A percentile compares a stretch with the other conserved stretches of the same genome.
These are phyloP conservation scores for Aspergillus brasiliensis DNA, from an alignment of 2,329 filamentous ascomycete genomes.

Conservation along the genomic window DNA sequence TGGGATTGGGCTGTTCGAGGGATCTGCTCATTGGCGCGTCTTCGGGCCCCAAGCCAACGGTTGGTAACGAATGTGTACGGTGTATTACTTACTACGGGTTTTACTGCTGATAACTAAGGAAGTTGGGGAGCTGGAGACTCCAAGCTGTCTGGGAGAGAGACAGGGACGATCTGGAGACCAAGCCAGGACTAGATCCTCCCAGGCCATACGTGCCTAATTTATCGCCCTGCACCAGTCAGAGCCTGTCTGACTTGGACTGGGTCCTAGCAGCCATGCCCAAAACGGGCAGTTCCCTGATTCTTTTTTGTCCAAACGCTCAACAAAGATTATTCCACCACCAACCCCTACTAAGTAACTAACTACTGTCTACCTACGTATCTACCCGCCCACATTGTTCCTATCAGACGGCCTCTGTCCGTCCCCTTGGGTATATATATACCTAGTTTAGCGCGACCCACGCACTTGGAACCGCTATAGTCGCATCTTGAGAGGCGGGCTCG, in stretches of 20 bases:
- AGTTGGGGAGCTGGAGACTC: conserved; percentile 3
- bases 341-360: background rate
- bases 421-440: conserved; percentile 17
- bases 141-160: background rate
- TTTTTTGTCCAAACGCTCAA: conserved; percentile 6
- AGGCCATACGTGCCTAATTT: conserved; percentile 5
- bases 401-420: conserved; percentile 10
- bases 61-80: background rate
- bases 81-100: no score
- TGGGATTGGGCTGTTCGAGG: conserved; percentile 21
- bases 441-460: conserved; percentile 25
- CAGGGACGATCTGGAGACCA: conserved; percentile 2
- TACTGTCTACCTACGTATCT: conserved; percentile 11
- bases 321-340: conserved; percentile 5
- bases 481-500: conserved; percentile 16
- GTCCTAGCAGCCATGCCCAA: conserved; percentile 5
- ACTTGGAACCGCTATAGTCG: conserved; percentile 26
- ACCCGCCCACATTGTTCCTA: conserved; percentile 16
- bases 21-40: conserved; percentile 26
- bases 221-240: background rate
- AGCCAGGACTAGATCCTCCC: conserved; percentile 4
- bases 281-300: conserved; percentile 6
- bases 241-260: conserved; percentile 3
- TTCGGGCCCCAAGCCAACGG: background rate
- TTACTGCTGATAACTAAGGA: background rate